A percentile compares a stretch with the other conserved stretches of the same genome.
These are phyloP conservation scores for Vitis hybrid DNA, from an alignment of 177 flowering plant species.

Conservation along the genomic window DNA sequence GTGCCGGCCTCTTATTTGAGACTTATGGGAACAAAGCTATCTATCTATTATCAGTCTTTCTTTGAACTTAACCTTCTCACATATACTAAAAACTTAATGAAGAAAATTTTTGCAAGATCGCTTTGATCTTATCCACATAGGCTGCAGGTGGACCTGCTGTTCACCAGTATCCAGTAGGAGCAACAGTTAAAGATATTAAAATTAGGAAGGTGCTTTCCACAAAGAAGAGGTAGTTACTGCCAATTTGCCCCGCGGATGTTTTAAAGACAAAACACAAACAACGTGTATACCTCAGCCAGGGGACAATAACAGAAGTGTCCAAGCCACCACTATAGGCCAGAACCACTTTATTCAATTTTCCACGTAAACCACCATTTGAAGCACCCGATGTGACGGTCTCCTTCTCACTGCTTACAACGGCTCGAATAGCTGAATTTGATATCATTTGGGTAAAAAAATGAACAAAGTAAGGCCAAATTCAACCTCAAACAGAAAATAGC, in stretches of 20 bases:
- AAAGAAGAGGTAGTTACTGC: too few species aligned
- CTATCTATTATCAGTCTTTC: too few species aligned
- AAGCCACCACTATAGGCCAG: constrained; percentile 96
- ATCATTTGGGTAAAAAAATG: background rate
- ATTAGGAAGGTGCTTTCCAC: too few species aligned
- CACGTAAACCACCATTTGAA: constrained; percentile 46
- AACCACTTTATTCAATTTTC: constrained; percentile 85
- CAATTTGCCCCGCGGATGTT: background rate
- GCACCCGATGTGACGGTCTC: constrained; percentile 28
- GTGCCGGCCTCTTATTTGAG: too few species aligned
- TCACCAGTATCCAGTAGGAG: background rate
- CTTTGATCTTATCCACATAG: too few species aligned
- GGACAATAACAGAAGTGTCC: constrained; percentile 96
- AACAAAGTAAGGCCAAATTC: background rate
- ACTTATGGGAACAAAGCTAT: too few species aligned
- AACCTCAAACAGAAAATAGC: background rate
- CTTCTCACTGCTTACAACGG: constrained; percentile 44
- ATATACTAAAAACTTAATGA: too few species aligned
- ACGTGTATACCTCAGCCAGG: constrained; percentile 74
- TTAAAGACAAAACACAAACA: constrained; percentile 1
- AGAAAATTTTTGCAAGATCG: too few species aligned
- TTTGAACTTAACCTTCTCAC: too few species aligned
- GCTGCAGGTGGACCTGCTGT: too few species aligned
- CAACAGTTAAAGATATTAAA: background rate
- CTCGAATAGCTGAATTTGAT: constrained; percentile 42